Evolutionary conservation across 345 rosid genomes (phyloP), one percentile per base, ranked within the genome.

Genomic region (Arabis alpina): DNA sequence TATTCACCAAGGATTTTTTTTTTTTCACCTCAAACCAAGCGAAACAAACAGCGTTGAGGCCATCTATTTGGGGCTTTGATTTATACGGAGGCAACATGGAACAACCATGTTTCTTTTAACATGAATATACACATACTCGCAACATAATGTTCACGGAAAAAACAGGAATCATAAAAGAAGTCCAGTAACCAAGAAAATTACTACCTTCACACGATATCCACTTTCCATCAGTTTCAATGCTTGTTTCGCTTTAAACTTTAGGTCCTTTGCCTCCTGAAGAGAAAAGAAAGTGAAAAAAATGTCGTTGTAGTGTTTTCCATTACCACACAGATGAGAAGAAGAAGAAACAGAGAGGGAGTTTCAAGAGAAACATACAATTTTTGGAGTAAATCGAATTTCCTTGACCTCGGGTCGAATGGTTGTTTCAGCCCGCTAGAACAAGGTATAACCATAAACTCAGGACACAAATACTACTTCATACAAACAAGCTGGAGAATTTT

Each of bases 161-260:
- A 30, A 19, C 41, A 41, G 50, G 39, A 4, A 24, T 19, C 37
- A 32, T 11, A 42, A 40, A 40, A 40, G 16, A 41, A 52, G 41
- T 45, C 8, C 10, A 55, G 23, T 32, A 24, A 52, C 45, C 30
- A 28, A 64, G 23, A 39, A 59, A 72, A 47, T 40, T 16, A 48
- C 19, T 84, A 92, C 98, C 98, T 88, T 93, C 70, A 93, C 97
- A 42, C 93, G 85, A 57, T 93, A 93, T 51, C 98, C 97, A 42
- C 81, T 83, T 67, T 93, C 91, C 83, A 90, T 80, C 74, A 90
- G 71, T 76, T 90, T 80, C 76, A 75, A 72, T 45, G 83, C 81
- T 13, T 77, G 71, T 45, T 86, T 84, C 57, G 97, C 90, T 80
- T 93, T 93, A 60, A 82, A 77, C 79, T 87, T 48, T 47, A 93